Evolutionary conservation across 129 eudicot genomes (phyloP).

Genomic region (Centella asiatica): DNA sequence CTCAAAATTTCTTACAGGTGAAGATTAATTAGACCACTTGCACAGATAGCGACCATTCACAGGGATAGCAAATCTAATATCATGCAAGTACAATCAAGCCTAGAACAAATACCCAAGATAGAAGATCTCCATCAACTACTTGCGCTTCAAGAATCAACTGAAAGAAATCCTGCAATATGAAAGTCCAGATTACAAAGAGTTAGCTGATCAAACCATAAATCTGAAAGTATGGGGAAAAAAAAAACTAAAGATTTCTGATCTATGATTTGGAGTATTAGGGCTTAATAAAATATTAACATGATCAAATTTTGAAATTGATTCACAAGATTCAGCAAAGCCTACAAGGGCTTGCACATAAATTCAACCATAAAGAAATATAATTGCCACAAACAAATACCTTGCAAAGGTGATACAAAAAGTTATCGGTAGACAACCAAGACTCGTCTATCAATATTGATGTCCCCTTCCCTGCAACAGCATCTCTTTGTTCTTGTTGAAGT

Average conservation of each 20-base stretch:
- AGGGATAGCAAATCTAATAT: not conserved
- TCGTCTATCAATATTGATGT: constrained; percentile 63
- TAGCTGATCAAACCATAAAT: constrained; percentile 9
- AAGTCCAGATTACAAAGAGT: not conserved
- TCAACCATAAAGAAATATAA: too few species aligned
- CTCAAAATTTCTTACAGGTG: not conserved
- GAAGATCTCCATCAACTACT: constrained; percentile 88
- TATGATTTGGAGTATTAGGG: too few species aligned
- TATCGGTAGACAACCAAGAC: constrained; percentile 70
- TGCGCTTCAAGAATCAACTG: constrained; percentile 66
- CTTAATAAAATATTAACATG: too few species aligned
- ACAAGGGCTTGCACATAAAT: not conserved
- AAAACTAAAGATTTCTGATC: constrained; percentile 4
- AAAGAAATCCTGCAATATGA: constrained; percentile 74
- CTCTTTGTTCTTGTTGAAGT: constrained; percentile 47
- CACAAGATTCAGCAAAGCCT: not conserved
- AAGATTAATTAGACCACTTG: too few species aligned
- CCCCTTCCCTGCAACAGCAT: constrained; percentile 30
- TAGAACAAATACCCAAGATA: constrained; percentile 57
- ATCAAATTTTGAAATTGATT: not conserved
- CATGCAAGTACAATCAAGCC: constrained; percentile 2
- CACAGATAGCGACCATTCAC: too few species aligned
- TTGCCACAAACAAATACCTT: constrained; percentile 38
- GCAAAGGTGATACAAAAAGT: constrained; percentile 79
- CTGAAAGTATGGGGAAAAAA: not conserved